Evolutionary conservation across 1,139 yeast genomes (phyloP).

Genomic region (Hanseniaspora gamundiae): DNA sequence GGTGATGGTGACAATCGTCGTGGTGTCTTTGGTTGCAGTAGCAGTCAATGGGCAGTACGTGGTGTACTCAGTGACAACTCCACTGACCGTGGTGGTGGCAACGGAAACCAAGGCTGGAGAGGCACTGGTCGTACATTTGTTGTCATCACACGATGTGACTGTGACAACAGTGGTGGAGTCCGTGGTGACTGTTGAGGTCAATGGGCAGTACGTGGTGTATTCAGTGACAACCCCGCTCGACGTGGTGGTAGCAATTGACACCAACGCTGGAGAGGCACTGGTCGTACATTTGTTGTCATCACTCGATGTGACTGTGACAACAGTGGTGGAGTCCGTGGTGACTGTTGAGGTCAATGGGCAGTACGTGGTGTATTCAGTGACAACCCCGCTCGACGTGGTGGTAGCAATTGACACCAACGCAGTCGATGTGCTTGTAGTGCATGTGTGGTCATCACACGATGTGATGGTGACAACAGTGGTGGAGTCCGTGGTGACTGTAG

Average conservation of each 20-base stretch:
- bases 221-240: constrained; percentile 22
- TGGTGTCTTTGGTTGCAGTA: not conserved
- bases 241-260: constrained; percentile 25
- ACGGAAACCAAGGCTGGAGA: constrained; percentile 23
- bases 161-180: no score
- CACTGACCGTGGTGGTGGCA: constrained; percentile 24
- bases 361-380: constrained; percentile 26
- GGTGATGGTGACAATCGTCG: no score
- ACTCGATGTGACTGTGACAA: no score
- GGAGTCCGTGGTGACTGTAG: constrained; percentile 25
- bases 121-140: no score
- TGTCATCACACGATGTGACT: no score
- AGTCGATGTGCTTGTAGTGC: constrained; percentile 23
- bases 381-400: constrained; percentile 21
- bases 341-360: constrained; percentile 21
- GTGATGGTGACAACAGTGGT: constrained; percentile 39
- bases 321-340: no score
- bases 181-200: no score
- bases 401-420: constrained; percentile 27
- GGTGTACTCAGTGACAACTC: constrained; percentile 23
- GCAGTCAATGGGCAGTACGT: constrained; percentile 24
- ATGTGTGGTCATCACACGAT: constrained; percentile 29
- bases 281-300: no score
- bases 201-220: constrained; percentile 27
- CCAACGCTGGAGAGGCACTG: no score